A percentile compares a stretch with the other conserved stretches of the same genome.
Conservation (phyloP, 139 green algal species). For the Raphidocelis subcapitata region DNA sequence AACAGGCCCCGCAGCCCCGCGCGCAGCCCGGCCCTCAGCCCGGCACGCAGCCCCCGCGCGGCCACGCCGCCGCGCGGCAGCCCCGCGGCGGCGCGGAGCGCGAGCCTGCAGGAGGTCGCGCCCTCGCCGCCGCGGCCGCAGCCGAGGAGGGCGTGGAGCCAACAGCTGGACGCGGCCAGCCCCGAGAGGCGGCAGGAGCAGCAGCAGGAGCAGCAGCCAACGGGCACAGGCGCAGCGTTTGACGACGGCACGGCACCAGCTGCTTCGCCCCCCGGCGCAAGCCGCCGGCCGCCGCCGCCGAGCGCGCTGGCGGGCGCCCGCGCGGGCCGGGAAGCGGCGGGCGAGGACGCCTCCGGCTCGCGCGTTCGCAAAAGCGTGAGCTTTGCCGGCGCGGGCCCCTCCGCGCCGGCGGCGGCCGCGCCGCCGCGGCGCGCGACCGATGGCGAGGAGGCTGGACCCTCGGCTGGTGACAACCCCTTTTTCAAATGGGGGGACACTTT, state of each 20-base stretch:
- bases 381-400: neutral
- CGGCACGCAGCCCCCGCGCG: neutral
- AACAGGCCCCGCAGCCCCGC: neutral
- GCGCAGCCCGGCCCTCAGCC: neutral
- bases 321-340: slow-evolving; percentile 6
- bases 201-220: slow-evolving; percentile 9
- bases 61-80: neutral
- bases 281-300: neutral
- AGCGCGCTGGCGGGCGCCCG: neutral
- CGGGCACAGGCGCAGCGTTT: neutral
- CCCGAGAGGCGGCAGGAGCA: neutral
- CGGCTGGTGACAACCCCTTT: neutral
- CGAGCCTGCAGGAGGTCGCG: neutral
- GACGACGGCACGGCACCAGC: neutral
- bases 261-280: neutral
- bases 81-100: neutral
- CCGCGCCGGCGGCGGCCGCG: neutral
- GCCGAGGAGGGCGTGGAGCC: neutral
- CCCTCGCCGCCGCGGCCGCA: neutral
- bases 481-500: neutral
- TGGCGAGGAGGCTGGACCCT: neutral
- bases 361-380: neutral
- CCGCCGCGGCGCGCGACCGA: neutral
- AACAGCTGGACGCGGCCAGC: neutral
- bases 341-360: neutral